A percentile compares a stretch with the other conserved stretches of the same genome.
Conservation (phyloP, 1,139 yeast genomes). For the Kodamaea ohmeri region DNA sequence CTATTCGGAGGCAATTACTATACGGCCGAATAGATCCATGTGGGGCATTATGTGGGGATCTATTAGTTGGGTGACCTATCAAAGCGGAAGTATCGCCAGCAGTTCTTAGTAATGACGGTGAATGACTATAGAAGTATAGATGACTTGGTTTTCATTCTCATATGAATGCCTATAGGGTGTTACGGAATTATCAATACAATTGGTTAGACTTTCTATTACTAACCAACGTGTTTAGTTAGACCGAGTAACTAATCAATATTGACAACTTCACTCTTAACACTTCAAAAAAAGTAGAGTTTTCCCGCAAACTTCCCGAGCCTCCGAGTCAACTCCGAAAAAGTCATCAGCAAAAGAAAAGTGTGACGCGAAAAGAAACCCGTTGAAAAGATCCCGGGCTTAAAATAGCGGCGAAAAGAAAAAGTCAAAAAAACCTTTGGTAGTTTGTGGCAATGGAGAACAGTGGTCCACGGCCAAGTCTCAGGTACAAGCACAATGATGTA, state of each 20-base stretch:
- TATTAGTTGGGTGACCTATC: too few species aligned
- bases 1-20: background rate
- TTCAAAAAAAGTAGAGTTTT: slow-evolving; percentile 4
- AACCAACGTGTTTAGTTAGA: too few species aligned
- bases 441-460: slow-evolving; percentile 2
- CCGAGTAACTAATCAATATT: too few species aligned
- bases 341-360: slow-evolving; percentile 4
- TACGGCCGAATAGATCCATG: background rate
- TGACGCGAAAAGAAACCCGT: slow-evolving; percentile 4
- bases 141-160: too few species aligned
- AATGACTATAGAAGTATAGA: too few species aligned
- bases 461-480: background rate
- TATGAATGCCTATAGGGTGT: too few species aligned
- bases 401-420: background rate
- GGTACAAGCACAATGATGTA: background rate
- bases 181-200: too few species aligned
- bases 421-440: background rate
- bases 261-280: too few species aligned
- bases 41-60: background rate
- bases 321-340: slow-evolving; percentile 1
- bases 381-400: background rate
- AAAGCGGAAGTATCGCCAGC: too few species aligned
- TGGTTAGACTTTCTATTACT: too few species aligned
- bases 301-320: slow-evolving; percentile 1
- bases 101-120: too few species aligned